Evolutionary conservation across 345 rosid genomes (phyloP), one percentile per base, ranked within the genome.

Genomic region (Abelmoschus esculentus): DNA sequence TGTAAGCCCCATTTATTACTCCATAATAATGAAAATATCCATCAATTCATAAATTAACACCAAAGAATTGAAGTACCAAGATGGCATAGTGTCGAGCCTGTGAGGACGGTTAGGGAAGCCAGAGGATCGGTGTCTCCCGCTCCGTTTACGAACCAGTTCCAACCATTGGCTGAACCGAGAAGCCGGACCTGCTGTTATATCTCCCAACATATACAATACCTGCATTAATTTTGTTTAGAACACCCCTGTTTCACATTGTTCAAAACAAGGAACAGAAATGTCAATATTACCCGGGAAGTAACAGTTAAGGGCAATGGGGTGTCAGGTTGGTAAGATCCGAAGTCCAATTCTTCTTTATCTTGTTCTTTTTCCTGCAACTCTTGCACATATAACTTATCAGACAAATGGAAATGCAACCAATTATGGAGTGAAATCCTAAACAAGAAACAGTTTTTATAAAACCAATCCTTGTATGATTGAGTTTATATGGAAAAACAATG

Each of bases 141-240:
- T 92, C 36, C 99, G 89, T 76, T 89, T 95, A 85, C 98, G 99
- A 80, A 95, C 99, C 79, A 86, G 82, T 74, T 92, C 97, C 86
- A 95, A 83, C 99, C 99, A 95, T 88, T 92, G 98, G 18, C 87
- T 77, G 79, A 92, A 90, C 80, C 90, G 76, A 83, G 82, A 76
- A 52, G 96, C 96, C 56, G 98, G 86, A 74, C 90, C 93, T 15
- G 96, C 80, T 4, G 99, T 83, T 65, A 95, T 85, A 66, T 95
- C 99, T 84, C 99, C 99, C 90, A 95, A 85, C 97, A 95, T 89
- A 83, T 87, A 89, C 89, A 95, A 75, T 2, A 95, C 90, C 99
- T 95, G 87, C 78, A 79, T 61, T 47, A 46, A 11, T 12, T 18
- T 22, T 53, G 0, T 36, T 29, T 13, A 8, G 38, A 36, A 6